Evolutionary conservation across 2,329 filamentous ascomycete species (phyloP).

Genomic region (Aspergillus neoniger): DNA sequence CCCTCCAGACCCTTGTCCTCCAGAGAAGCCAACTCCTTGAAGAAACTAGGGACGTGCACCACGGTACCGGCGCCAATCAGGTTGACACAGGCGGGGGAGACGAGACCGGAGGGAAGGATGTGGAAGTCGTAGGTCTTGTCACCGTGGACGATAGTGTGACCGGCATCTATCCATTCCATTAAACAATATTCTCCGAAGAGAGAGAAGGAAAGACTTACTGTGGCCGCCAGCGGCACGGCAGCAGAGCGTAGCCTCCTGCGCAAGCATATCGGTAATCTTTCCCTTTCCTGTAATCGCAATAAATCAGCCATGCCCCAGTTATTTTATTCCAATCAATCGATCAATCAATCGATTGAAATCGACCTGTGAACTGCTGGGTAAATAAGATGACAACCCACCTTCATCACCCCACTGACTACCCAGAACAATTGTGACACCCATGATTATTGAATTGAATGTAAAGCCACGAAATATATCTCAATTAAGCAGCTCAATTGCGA

Average conservation of each 20-base stretch:
- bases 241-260: constrained; percentile 47
- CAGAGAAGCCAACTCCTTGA: constrained; percentile 48
- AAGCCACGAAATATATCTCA: neutral
- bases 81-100: constrained; percentile 49
- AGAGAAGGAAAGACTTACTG: constrained; percentile 33
- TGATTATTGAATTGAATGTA: constrained; percentile 17
- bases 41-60: constrained; percentile 51
- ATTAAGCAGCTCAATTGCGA: neutral
- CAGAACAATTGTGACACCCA: constrained; percentile 47
- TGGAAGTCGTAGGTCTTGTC: constrained; percentile 52
- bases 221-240: constrained; percentile 50
- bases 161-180: constrained; percentile 38
- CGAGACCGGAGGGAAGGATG: constrained; percentile 49
- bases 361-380: no score
- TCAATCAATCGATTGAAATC: no score
- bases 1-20: constrained; percentile 47
- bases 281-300: constrained; percentile 42
- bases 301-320: constrained; percentile 1
- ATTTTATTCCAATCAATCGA: constrained; percentile 7
- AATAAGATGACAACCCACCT: constrained; percentile 29
- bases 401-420: constrained; percentile 53
- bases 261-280: constrained; percentile 52
- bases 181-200: neutral
- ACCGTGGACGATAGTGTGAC: constrained; percentile 52
- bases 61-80: constrained; percentile 51